Base-by-base conservation (phyloP, 2,329 filamentous ascomycete genomes). In the Phaeosphaeria sp. region DNA sequence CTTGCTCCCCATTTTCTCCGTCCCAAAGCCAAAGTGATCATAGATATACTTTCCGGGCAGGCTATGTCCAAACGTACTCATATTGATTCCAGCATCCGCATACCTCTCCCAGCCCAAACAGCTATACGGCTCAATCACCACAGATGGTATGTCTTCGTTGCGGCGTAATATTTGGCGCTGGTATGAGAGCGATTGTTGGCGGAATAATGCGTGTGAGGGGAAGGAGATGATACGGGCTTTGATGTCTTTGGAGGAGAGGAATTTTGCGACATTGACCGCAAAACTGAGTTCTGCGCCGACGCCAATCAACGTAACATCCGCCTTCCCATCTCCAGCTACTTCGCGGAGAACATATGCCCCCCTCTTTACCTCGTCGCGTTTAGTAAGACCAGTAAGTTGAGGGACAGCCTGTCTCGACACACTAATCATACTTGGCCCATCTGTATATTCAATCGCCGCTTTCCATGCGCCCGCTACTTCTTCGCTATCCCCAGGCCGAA, bases 51-150 rank as follows among this genome's bases (percentile, higher is more conserved):
- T 51, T 7, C 49, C 49, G 15, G 49, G 49, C 49, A 51, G 43
- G 6, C 20, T 25, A 43, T 51, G 49, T 43, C 84, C 84, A 64
- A 86, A 87, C 0, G 75, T 74, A 30, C 50, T 48, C 83, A 86
- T 85, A 43, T 76, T 81, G 60, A 78, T 78, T 0, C 81, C 82
- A 3, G 84, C 84, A 68, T 86, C 81, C 0, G 84, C 84, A 65
- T 86, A 87, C 15, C 84, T 72, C 72, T 86, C 85, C 84, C 85
- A 87, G 0, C 84, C 83, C 59, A 82, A 81, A 4, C 80, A 75
- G 1, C 81, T 79, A 65, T 86, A 87, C 1, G 84, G 82, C 69
- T 89, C 87, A 46, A 88, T 82, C 4, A 86, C 82, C 18, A 89
- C 83, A 0, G 77, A 71, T 0, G 82, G 82, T 0, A 77, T 75